A percentile compares a stretch with the other conserved stretches of the same genome.
phyloP scores from a whole-genome alignment of 2,329 filamentous ascomycete species.

The Septoria petroselini region DNA sequence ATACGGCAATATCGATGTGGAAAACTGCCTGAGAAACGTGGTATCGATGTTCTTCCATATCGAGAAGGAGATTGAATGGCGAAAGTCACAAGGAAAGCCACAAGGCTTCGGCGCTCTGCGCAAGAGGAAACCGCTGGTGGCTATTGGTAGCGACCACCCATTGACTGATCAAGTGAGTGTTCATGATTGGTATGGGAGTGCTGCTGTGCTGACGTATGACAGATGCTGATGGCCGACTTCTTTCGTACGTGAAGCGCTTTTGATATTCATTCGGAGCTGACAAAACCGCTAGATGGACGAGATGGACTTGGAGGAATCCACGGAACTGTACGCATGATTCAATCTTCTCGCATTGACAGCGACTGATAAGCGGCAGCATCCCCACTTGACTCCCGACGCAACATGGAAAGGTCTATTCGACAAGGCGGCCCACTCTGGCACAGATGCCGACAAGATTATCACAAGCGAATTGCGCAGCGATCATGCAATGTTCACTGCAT shows the following conservation, averaged over 20 bases:
- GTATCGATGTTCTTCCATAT: constrained; percentile 89
- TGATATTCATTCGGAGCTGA: constrained; percentile 12
- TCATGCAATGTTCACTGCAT: constrained; percentile 66
- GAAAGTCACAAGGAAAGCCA: constrained; percentile 62
- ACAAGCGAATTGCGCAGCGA: constrained; percentile 40
- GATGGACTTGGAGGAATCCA: constrained; percentile 52
- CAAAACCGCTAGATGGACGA: constrained; percentile 41
- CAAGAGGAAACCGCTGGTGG: constrained; percentile 67
- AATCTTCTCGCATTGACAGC: neutral
- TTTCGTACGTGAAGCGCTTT: constrained; percentile 66
- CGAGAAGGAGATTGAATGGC: constrained; percentile 83
- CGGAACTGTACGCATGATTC: constrained; percentile 37
- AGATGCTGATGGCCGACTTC: constrained; percentile 62
- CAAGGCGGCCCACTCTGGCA: constrained; percentile 31
- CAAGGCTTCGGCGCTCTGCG: constrained; percentile 72
- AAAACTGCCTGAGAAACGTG: constrained; percentile 82
- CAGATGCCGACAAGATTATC: constrained; percentile 36
- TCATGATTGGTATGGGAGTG: no score
- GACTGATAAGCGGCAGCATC: constrained; percentile 40
- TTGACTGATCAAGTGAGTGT: constrained; percentile 67
- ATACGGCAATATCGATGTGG: constrained; percentile 87
- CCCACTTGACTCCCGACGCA: constrained; percentile 47
- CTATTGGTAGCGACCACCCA: constrained; percentile 81
- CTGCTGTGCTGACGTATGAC: no score
- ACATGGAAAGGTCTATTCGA: constrained; percentile 49